Evolutionary conservation across 768 basidiomycete genomes (phyloP), one percentile per base, ranked within the genome.

Genomic region (Suillus cothurnatus): DNA sequence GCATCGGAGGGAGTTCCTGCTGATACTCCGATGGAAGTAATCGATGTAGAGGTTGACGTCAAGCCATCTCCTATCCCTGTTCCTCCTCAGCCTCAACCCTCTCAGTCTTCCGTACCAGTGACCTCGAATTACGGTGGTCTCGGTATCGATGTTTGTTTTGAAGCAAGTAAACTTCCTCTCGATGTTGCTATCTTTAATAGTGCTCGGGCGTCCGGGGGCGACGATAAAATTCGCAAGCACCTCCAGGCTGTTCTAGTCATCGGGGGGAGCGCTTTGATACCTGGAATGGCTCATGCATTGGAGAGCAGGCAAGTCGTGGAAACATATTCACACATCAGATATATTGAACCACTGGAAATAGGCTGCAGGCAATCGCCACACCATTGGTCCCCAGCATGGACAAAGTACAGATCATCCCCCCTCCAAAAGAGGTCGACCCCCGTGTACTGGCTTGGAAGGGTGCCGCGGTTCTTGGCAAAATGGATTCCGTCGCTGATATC

Each of bases 121-220:
- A 71, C 72, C 14, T 71, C 73, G 15, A 77, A 76, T 58, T 79
- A 81, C 34, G 79, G 64, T 28, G 85, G 84, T 17, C 83, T 81
- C 66, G 80, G 85, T 8, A 89, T 94, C 72, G 95, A 97, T 74
- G 85, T 96, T 4, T 84, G 84, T 63, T 89, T 87, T 70, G 95
- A 96, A 78, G 91, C 95, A 23, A 89, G 90, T 76, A 96, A 95
- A 75, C 81, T 96, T 47, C 95, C 96, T 1, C 80, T 97, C 63
- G 95, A 97, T 72, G 91, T 96, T 12, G 95, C 94, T 9, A 92
- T 97, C 66, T 93, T 93, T 78, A 95, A 97, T 73, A 92, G 94
- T 69, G 87, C 94, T 11, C 84, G 94, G n/a, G 90, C 93, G 2
- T 91, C 90, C 5, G 93, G 92, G 4, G 89, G 91, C 3, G 93